Conservation (phyloP, 257 asterid genomes). For the Gynochthodes officinalis region DNA sequence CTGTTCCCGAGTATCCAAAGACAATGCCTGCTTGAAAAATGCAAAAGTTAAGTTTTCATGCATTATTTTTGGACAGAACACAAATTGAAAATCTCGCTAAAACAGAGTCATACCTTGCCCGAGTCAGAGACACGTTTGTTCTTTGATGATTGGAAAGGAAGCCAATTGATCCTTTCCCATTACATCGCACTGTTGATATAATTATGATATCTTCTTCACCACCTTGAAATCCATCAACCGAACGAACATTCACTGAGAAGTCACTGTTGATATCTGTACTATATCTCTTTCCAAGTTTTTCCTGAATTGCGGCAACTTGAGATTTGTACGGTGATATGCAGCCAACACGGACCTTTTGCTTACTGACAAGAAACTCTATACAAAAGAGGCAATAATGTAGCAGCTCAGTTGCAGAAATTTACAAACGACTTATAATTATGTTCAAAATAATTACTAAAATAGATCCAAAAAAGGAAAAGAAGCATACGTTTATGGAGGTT, state of each 20-base stretch:
- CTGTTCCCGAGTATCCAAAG: slow-evolving; percentile 76
- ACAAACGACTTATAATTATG: no score
- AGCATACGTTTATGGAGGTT: slow-evolving; percentile 47
- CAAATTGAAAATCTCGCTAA: neutral
- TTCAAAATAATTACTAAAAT: no score
- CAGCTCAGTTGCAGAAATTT: neutral
- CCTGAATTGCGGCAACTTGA: slow-evolving; percentile 59
- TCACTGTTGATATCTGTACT: slow-evolving; percentile 40
- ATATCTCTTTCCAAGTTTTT: slow-evolving; percentile 47
- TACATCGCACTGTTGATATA: slow-evolving; percentile 67
- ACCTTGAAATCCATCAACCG: slow-evolving; percentile 93
- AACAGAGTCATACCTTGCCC: slow-evolving; percentile 55
- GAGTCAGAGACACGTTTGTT: slow-evolving; percentile 63
- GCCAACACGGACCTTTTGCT: slow-evolving; percentile 55
- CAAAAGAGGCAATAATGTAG: neutral
- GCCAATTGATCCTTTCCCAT: slow-evolving; percentile 63
- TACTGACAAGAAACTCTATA: slow-evolving; percentile 38
- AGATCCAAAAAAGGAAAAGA: neutral
- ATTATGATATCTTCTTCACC: slow-evolving; percentile 80
- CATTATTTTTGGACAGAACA: no score
- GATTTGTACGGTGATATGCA: slow-evolving; percentile 80
- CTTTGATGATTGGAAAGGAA: slow-evolving; percentile 64
- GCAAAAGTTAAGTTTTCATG: no score
- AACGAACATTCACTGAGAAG: slow-evolving; percentile 60
- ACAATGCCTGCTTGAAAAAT: slow-evolving; percentile 46